Conservation (phyloP, 257 asterid species). For the Fraxinus pennsylvanica region DNA sequence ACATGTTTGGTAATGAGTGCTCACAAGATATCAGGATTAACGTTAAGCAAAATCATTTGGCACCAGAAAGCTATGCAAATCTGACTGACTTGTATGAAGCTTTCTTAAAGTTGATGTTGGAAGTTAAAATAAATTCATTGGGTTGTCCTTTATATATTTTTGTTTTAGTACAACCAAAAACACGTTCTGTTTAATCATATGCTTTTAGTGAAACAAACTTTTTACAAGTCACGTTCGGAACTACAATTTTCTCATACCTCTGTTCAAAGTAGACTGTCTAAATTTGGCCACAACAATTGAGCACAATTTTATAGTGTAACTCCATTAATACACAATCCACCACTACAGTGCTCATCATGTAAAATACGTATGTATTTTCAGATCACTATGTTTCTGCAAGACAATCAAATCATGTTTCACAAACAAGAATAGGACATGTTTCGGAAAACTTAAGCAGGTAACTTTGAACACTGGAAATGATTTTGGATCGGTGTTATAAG, state of each 20-base stretch:
- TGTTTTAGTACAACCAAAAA: neutral
- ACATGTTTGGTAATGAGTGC: neutral
- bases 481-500: neutral
- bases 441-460: neutral
- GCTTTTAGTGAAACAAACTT: neutral
- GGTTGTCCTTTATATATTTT: neutral
- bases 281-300: neutral
- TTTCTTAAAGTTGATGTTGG: neutral
- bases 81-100: neutral
- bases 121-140: neutral
- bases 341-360: neutral
- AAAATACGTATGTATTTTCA: neutral
- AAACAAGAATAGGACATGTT: neutral
- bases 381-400: slow-evolving; percentile 10
- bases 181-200: neutral
- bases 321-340: slow-evolving; percentile 1
- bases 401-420: neutral
- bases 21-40: neutral
- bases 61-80: neutral
- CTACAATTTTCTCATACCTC: neutral
- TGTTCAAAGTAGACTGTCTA: neutral
- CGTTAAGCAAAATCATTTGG: neutral
- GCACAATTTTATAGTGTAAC: neutral
- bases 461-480: neutral
- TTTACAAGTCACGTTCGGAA: neutral